Conservation (phyloP, 345 rosid genomes). For the Melaleuca alternifolia region DNA sequence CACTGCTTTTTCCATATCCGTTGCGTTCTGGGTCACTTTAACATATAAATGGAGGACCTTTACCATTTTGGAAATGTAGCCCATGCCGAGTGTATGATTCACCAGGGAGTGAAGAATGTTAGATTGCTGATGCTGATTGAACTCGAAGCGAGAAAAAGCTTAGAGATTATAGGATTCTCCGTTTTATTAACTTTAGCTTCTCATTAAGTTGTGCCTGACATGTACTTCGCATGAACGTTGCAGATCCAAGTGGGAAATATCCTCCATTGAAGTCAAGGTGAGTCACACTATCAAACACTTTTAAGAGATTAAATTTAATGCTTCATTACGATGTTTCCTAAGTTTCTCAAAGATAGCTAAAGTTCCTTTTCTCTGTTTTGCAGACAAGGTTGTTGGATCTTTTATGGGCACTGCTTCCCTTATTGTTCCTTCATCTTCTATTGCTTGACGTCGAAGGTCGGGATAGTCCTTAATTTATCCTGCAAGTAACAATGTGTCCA, state of each 20-base stretch:
- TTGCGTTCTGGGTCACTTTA: not conserved
- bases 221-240: not conserved
- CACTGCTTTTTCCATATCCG: not conserved
- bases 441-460: not conserved
- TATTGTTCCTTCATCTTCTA: not conserved
- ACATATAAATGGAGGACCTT: not conserved
- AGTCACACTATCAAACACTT: not conserved
- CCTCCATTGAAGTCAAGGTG: constrained; percentile 37
- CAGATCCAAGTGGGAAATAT: constrained; percentile 36
- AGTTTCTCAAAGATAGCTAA: not conserved
- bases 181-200: not conserved
- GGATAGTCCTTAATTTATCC: not conserved
- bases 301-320: not conserved
- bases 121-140: not conserved
- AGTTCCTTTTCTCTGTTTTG: constrained; percentile 11
- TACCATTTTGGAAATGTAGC: not conserved
- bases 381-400: constrained; percentile 28
- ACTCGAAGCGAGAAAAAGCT: not conserved
- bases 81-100: not conserved
- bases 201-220: not conserved
- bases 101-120: not conserved
- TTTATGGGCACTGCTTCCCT: not conserved
- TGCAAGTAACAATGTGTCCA: not conserved
- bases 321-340: not conserved
- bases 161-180: not conserved